These are phyloP conservation scores for Rhynchosporium agropyri DNA, from an alignment of 2,329 filamentous ascomycete species.

Conservation along the genomic window DNA sequence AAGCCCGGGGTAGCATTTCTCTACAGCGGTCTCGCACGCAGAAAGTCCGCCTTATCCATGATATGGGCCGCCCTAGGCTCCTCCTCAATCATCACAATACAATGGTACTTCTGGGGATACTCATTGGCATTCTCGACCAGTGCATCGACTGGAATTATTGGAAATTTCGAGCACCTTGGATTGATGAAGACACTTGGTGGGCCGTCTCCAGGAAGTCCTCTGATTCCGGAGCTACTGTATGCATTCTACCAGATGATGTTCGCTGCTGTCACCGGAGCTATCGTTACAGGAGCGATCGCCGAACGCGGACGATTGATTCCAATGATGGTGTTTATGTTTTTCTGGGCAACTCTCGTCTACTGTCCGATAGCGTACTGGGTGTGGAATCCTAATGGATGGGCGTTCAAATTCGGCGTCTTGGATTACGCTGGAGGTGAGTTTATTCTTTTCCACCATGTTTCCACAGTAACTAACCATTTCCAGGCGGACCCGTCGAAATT, in stretches of 20 bases:
- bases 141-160: constrained; percentile 86
- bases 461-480: background rate
- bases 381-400: constrained; percentile 95
- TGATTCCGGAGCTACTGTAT: constrained; percentile 87
- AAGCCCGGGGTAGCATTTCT: constrained; percentile 70
- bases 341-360: constrained; percentile 96
- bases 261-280: constrained; percentile 86
- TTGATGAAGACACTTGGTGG: constrained; percentile 79
- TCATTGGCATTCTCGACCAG: constrained; percentile 85
- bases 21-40: constrained; percentile 93
- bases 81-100: constrained; percentile 86
- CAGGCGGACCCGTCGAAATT: constrained; percentile 92
- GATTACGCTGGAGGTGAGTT: constrained; percentile 75
- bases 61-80: constrained; percentile 97
- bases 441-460: no score
- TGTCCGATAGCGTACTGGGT: constrained; percentile 95
- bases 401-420: constrained; percentile 82
- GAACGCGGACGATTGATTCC: constrained; percentile 91
- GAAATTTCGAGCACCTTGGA: constrained; percentile 84
- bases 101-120: constrained; percentile 99
- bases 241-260: constrained; percentile 99
- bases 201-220: constrained; percentile 84
- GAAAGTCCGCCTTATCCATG: constrained; percentile 94
- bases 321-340: constrained; percentile 91
- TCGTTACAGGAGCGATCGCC: constrained; percentile 87